phyloP scores from a whole-genome alignment of 2,329 filamentous ascomycete genomes.

The Aspergillus fischeri region DNA sequence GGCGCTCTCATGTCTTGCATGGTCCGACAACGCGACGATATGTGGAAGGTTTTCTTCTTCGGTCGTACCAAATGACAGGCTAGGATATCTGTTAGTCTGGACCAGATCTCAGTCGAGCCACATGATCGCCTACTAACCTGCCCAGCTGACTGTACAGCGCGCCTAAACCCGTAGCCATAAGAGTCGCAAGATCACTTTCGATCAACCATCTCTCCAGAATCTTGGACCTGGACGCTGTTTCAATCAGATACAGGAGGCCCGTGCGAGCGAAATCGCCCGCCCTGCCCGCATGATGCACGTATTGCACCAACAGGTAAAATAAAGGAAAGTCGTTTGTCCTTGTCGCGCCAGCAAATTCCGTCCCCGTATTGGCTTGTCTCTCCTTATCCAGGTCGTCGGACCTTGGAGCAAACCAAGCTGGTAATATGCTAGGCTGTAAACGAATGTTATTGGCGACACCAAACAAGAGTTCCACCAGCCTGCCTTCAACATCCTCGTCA shows the following conservation, averaged over 20 bases:
- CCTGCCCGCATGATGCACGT: slow-evolving; percentile 91
- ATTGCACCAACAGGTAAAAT: slow-evolving; percentile 93
- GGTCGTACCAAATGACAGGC: slow-evolving; percentile 72
- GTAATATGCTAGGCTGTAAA: slow-evolving; percentile 77
- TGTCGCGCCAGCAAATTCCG: slow-evolving; percentile 76
- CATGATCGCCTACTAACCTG: slow-evolving; percentile 38
- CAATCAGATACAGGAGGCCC: slow-evolving; percentile 90
- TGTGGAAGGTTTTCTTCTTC: slow-evolving; percentile 65
- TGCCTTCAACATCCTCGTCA: slow-evolving; percentile 75
- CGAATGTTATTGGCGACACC: slow-evolving; percentile 96
- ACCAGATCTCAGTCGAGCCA: slow-evolving; percentile 48
- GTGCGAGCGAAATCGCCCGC: slow-evolving; percentile 95
- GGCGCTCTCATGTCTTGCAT: slow-evolving; percentile 68
- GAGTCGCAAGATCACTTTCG: slow-evolving; percentile 88
- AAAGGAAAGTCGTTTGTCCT: slow-evolving; percentile 91
- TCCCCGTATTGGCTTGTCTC: slow-evolving; percentile 46
- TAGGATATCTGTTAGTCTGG: slow-evolving; percentile 51
- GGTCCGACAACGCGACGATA: slow-evolving; percentile 85
- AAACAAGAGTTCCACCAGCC: slow-evolving; percentile 89
- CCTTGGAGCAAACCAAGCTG: slow-evolving; percentile 81
- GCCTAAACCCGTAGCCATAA: slow-evolving; percentile 94
- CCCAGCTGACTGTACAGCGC: slow-evolving; percentile 68
- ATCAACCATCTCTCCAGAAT: slow-evolving; percentile 93
- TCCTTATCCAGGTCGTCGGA: slow-evolving; percentile 36
- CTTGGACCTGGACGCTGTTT: slow-evolving; percentile 78